These are phyloP conservation scores for Neoarthrinium moseri DNA, from an alignment of 2,329 filamentous ascomycete species.

Conservation along the genomic window DNA sequence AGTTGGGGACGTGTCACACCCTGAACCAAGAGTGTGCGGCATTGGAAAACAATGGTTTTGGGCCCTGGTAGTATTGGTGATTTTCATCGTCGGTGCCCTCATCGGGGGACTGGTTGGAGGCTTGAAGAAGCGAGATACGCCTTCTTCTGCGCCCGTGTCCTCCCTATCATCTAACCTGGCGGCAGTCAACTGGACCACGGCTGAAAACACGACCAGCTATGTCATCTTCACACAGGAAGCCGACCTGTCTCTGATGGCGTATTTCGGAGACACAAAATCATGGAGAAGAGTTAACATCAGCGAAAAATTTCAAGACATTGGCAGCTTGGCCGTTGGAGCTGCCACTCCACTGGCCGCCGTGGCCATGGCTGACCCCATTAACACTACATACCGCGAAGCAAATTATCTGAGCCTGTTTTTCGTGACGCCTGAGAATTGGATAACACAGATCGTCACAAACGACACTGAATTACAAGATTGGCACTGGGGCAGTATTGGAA, in stretches of 20 bases:
- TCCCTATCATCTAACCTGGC: background rate
- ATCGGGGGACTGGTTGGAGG: background rate
- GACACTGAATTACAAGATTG: conserved; percentile 1
- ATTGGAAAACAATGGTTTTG: background rate
- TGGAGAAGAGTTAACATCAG: conserved; percentile 9
- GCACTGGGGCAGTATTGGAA: conserved; percentile 8
- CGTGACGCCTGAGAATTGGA: conserved; percentile 2
- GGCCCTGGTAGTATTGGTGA: background rate
- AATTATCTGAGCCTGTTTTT: conserved; percentile 9
- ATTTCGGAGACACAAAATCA: background rate
- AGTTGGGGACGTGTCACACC: background rate
- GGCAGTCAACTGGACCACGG: conserved; percentile 8
- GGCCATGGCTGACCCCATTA: background rate
- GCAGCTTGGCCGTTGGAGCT: background rate
- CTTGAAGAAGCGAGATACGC: background rate
- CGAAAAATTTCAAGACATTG: conserved; percentile 4
- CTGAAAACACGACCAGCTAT: background rate
- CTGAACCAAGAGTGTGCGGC: background rate
- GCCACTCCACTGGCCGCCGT: conserved; percentile 2
- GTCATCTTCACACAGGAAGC: conserved; percentile 6
- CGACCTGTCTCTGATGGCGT: conserved; percentile 8
- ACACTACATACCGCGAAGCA: background rate
- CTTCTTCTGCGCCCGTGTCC: background rate
- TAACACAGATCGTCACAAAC: conserved; percentile 7
- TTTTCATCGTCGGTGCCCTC: background rate